These are phyloP conservation scores for Tremella fuciformis DNA, from an alignment of 768 basidiomycete species.

Conservation along the genomic window DNA sequence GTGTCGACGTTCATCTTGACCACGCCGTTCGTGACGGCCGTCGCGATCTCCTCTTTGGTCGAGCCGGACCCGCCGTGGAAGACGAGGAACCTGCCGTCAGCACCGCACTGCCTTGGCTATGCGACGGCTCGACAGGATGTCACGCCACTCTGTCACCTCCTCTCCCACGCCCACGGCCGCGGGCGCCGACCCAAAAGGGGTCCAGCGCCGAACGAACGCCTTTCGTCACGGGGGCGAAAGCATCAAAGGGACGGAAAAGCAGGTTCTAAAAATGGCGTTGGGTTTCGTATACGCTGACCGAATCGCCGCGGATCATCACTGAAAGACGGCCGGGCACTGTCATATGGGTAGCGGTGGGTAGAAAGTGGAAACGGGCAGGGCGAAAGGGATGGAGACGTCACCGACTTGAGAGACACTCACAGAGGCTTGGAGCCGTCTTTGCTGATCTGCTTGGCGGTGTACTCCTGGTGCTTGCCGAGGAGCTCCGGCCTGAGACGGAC, in stretches of 20 bases:
- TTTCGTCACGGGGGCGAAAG: constrained; percentile 7
- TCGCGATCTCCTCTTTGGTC: constrained; percentile 88
- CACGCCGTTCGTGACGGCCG: constrained; percentile 85
- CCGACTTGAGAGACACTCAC: constrained; percentile 57
- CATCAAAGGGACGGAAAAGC: constrained; percentile 34
- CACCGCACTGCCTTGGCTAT: background rate
- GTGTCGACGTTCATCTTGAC: constrained; percentile 99
- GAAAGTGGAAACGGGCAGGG: constrained; percentile 10
- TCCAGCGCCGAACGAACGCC: constrained; percentile 4
- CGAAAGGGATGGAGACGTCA: background rate
- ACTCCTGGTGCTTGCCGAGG: constrained; percentile 82
- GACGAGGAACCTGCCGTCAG: constrained; percentile 75
- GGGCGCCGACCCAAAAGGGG: constrained; percentile 30
- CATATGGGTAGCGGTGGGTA: constrained; percentile 45
- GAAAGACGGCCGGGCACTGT: constrained; percentile 46
- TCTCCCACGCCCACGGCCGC: constrained; percentile 37
- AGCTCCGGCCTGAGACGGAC: constrained; percentile 89
- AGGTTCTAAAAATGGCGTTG: constrained; percentile 44
- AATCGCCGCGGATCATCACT: constrained; percentile 44
- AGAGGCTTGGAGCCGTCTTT: constrained; percentile 66
- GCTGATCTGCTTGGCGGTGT: constrained; percentile 67
- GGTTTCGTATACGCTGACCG: constrained; percentile 44
- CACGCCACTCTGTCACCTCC: constrained; percentile 47
- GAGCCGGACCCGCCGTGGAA: constrained; percentile 99
- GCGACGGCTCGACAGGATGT: constrained; percentile 24